Evolutionary conservation across 176 grass and related monocot species (phyloP).

Genomic region (Oryza coarctata): DNA sequence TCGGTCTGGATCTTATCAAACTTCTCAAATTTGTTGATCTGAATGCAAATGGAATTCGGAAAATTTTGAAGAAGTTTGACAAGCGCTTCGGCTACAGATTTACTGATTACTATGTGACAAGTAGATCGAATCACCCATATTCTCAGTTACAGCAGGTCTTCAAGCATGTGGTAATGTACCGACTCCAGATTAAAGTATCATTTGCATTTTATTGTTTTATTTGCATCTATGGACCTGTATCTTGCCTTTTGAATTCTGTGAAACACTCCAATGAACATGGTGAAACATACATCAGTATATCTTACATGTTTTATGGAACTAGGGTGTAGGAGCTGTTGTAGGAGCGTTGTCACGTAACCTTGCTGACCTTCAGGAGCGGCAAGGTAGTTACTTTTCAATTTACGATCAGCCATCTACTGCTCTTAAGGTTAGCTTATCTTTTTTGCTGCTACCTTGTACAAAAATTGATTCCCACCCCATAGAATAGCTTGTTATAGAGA

Average conservation of each 20-base stretch:
- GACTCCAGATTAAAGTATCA: conserved; percentile 18
- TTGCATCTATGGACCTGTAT: neutral
- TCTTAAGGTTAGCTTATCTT: conserved; percentile 57
- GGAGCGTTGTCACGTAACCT: conserved; percentile 83
- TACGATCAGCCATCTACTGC: conserved; percentile 80
- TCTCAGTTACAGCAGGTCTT: conserved; percentile 99
- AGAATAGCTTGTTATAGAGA: neutral
- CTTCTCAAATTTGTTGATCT: conserved; percentile 98
- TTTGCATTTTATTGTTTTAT: conserved; percentile 15
- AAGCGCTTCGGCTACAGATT: conserved; percentile 96
- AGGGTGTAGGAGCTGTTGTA: conserved; percentile 88
- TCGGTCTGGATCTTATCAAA: conserved; percentile 87
- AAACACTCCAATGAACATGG: conserved; percentile 4
- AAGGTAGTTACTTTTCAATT: conserved; percentile 89
- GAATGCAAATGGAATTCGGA: conserved; percentile 94
- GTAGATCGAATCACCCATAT: conserved; percentile 97
- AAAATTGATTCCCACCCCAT: neutral
- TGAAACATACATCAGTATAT: neutral
- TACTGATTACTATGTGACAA: conserved; percentile 93
- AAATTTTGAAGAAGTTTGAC: conserved; percentile 99
- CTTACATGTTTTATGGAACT: conserved; percentile 46
- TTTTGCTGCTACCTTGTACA: neutral
- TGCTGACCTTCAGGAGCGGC: conserved; percentile 75
- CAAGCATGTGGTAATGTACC: conserved; percentile 90
- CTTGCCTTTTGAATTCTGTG: neutral